phyloP scores from a whole-genome alignment of 1,284 basidiomycete species.

The Fomitiporia mediterranea region DNA sequence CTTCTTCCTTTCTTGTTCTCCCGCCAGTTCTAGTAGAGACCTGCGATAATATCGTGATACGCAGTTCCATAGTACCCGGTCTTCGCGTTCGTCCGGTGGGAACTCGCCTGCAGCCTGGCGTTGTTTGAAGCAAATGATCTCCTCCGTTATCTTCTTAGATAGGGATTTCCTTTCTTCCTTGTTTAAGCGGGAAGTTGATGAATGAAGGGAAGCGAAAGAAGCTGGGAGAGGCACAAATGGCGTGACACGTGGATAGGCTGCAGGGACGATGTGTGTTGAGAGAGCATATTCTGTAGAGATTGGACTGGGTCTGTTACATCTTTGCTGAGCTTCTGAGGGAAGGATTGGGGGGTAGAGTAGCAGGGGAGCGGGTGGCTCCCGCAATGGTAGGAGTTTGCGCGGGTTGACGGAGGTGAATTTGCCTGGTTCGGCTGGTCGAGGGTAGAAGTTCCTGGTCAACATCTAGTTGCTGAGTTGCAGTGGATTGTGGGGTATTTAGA shows the following conservation, averaged over 20 bases:
- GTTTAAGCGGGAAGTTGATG: not conserved
- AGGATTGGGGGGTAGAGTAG: conserved; percentile 13
- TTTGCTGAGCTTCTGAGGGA: not conserved
- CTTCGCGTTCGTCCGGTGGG: not conserved
- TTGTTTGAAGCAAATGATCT: not conserved
- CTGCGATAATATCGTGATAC: conserved; percentile 31
- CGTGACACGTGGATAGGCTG: conserved; percentile 57
- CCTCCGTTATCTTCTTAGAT: not conserved
- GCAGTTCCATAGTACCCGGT: conserved; percentile 29
- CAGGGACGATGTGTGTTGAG: conserved; percentile 71
- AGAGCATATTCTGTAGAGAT: conserved; percentile 22
- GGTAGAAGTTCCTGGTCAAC: not conserved
- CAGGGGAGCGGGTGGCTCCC: conserved; percentile 3
- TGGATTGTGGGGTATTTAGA: too few relatives aligned
- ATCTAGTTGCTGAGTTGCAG: not conserved
- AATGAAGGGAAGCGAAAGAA: not conserved
- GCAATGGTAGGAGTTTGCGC: conserved; percentile 6
- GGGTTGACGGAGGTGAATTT: conserved; percentile 2
- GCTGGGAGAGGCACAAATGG: conserved; percentile 41
- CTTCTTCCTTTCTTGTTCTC: not conserved
- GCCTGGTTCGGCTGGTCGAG: not conserved
- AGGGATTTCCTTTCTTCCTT: conserved; percentile 11
- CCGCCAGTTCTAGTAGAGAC: not conserved
- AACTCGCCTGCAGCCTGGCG: not conserved
- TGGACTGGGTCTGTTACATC: not conserved